Base-by-base conservation (phyloP, 2,329 filamentous ascomycete genomes). In the Fusarium pininemorale region DNA sequence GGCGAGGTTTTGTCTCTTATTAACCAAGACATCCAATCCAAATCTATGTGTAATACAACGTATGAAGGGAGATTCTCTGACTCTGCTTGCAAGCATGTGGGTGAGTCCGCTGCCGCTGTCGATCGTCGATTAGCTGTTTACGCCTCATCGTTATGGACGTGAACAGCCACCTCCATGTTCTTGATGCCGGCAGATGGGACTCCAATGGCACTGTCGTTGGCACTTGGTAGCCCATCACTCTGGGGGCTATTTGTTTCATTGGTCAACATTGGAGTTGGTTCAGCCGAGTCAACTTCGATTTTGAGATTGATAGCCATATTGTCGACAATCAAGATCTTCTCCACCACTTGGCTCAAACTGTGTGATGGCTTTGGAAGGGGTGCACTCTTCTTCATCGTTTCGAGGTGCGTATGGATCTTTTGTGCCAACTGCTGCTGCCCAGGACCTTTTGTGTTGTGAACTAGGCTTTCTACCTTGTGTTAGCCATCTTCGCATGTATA, bases 181-280 rank as follows among this genome's bases (percentile, higher is more conserved):
- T 79, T 78, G 56, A 74, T 75, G 16, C 82, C 80, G 24, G 80
- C 79, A 16, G 78, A 75, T 13, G 78, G 76, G 37, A 83, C 82
- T 30, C 84, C 86, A 20, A 84, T 80, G 56, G 89, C 88, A 77
- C 90, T 91, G 42, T 86, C 86, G 72, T 87, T 90, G 6, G 90
- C 89, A 80, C 91, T 93, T 9, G 91, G 89, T 6, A 91, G 86
- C 68, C 88, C 90, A 79, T 86, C 91, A 80, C 89, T 93, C 76
- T 91, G 90, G 4, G 91, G 91, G 72, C 90, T 93, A 79, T 93
- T 93, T 44, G 89, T 89, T 76, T 92, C 91, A 75, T 88, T 91
- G 5, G 91, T 93, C 61, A 94, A 86, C 28, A 87, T 87, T 4
- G 92, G 93, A 2, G 91, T 92, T 14, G 91, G 89, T 1, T 88